Evolutionary conservation across 495 filamentous ascomycete species (phyloP), one percentile per base, ranked within the genome.

Genomic region (Penicillium psychrofluorescens): DNA sequence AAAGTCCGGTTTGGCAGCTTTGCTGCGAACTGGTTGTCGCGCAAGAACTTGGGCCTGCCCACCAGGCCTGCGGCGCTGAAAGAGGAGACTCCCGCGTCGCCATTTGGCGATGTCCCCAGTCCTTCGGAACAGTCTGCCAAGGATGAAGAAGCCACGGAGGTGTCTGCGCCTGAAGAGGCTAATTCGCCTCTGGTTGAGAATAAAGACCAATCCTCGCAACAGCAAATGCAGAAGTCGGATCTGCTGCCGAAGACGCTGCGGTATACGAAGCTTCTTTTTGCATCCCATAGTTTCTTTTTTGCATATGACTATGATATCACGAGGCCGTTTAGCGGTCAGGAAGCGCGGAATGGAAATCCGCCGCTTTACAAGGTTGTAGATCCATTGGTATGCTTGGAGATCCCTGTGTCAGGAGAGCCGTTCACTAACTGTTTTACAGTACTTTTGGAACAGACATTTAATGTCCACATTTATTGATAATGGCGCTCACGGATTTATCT

Each of bases 291-390:
- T 59, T 95, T 95, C 66, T 96, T 82, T 66, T 98, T 86, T 54
- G 83, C 88, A 10, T 95, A 98, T 61, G 92, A 98, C 48, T 77
- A 86, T 61, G 90, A 96, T 56, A 74, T 96, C 29, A 95, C 91
- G 9, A 74, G 82, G 35, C 78, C 76, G 48, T 56, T 85, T 52
- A 67, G 71, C 31, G 64, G 61, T 28, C 73, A 76, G 41, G 58
- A 69, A 7, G 47, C 57, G 12, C 33, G 50, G 40, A 62, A 49
- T 22, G 62, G 61, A 4, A 68, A 71, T 11, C 36, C 81, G 34
- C 83, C 88, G 9, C 66, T 95, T 5, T 74, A 85, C 54, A 78
- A 77, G 49, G 66, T 72, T 46, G 86, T 84, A n/a, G 88, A 96
- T 63, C 80, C 80, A 13, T 68, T 82, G 54, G 83, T 84, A 61